A percentile compares a stretch with the other conserved stretches of the same genome.
Evolutionary conservation across 768 basidiomycete genomes (phyloP).

Genomic region (Termitomyces sp.): DNA sequence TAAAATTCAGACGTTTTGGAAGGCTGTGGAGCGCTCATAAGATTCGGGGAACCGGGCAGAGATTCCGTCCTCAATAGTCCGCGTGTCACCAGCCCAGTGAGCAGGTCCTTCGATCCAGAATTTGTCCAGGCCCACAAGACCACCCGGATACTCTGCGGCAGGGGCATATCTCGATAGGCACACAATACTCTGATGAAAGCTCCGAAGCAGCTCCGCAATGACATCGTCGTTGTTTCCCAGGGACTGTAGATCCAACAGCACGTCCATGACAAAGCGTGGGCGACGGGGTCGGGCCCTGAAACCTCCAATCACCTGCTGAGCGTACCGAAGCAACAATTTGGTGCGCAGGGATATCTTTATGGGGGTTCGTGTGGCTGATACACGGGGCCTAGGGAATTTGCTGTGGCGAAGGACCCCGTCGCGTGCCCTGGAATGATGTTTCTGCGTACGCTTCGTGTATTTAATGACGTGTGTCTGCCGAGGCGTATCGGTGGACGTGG

Average conservation of each 20-base stretch:
- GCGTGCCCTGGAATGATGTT: not conserved
- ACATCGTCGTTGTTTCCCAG: constrained; percentile 22
- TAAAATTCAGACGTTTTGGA: constrained; percentile 11
- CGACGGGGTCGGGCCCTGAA: constrained; percentile 2
- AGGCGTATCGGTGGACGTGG: not conserved
- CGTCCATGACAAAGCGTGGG: constrained; percentile 38
- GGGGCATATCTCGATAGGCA: constrained; percentile 14
- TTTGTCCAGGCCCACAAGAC: constrained; percentile 23
- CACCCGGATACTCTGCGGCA: constrained; percentile 9
- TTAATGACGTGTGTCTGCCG: not conserved
- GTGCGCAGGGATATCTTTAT: constrained; percentile 5
- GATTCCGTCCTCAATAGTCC: constrained; percentile 4
- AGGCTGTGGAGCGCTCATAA: constrained; percentile 40
- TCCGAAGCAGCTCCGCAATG: constrained; percentile 21
- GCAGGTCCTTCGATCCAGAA: constrained; percentile 32
- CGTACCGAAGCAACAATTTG: constrained; percentile 19
- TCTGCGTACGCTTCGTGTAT: constrained; percentile 3
- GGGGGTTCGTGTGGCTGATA: constrained; percentile 1
- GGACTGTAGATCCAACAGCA: constrained; percentile 35
- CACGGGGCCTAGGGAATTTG: not conserved
- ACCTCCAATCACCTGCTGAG: constrained; percentile 20
- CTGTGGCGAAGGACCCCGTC: not conserved
- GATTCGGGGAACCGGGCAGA: constrained; percentile 29
- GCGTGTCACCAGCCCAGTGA: constrained; percentile 17
- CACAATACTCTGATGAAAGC: not conserved